These are phyloP conservation scores for Cryoendolithus antarcticus DNA, from an alignment of 2,329 filamentous ascomycete species.

Conservation along the genomic window DNA sequence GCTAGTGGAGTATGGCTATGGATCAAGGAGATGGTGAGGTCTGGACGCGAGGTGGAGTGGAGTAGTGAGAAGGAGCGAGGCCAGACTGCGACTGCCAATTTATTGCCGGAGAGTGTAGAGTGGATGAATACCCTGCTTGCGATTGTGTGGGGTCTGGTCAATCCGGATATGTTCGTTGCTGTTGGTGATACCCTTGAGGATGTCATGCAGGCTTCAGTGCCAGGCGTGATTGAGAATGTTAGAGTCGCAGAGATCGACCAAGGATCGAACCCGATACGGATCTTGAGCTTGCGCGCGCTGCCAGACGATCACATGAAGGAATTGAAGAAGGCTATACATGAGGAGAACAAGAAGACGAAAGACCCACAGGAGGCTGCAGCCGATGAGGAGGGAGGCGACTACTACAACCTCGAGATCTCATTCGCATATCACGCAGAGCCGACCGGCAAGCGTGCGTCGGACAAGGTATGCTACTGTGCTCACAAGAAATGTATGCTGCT, in stretches of 20 bases:
- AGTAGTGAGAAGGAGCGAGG: conserved; percentile 73
- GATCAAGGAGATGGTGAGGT: conserved; percentile 75
- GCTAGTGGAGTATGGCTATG: conserved; percentile 74
- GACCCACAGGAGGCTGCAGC: conserved; percentile 79
- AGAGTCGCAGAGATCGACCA: conserved; percentile 91
- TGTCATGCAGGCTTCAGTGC: conserved; percentile 92
- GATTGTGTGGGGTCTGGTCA: conserved; percentile 80
- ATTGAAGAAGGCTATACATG: conserved; percentile 68
- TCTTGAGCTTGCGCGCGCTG: conserved; percentile 74
- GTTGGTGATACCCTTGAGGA: conserved; percentile 91
- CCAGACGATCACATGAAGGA: conserved; percentile 72
- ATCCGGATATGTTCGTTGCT: conserved; percentile 87
- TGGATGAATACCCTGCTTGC: conserved; percentile 89
- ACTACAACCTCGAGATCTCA: conserved; percentile 83
- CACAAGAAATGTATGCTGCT: not conserved
- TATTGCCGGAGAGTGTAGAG: conserved; percentile 79
- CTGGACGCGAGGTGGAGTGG: conserved; percentile 78
- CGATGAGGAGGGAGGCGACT: conserved; percentile 80
- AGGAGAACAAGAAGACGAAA: conserved; percentile 66
- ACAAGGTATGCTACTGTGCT: conserved; percentile 20
- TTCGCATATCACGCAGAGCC: conserved; percentile 86
- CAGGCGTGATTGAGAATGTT: conserved; percentile 83
- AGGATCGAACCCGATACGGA: conserved; percentile 77
- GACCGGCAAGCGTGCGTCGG: conserved; percentile 54
- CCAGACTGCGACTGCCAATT: conserved; percentile 69